Percentiles rank a stretch among this genome's conserved stretches.
Conservation (phyloP, 1,284 basidiomycete genomes). For the Cryptococcus maquisensis region DNA sequence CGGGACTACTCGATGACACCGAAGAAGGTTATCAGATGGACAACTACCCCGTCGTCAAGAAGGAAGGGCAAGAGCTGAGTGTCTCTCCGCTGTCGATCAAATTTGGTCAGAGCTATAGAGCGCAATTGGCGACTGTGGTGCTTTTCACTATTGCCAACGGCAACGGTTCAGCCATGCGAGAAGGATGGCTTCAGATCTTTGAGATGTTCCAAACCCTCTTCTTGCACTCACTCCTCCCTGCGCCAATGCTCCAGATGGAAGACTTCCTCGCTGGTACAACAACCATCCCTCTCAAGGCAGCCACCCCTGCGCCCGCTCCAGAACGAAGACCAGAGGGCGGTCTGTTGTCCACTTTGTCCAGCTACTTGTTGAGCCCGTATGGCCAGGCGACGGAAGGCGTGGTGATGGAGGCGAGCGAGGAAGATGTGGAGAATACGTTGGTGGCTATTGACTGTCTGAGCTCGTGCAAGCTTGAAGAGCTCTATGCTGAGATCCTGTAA, state of each 20-base stretch:
- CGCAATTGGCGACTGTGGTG: constrained; percentile 93
- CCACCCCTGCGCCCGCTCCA: constrained; percentile 60
- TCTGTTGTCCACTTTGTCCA: constrained; percentile 87
- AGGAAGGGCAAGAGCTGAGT: constrained; percentile 84
- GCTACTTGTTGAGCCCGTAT: constrained; percentile 95
- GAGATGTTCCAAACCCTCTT: constrained; percentile 98
- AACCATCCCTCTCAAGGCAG: constrained; percentile 78
- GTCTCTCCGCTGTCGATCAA: constrained; percentile 87
- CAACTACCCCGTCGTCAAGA: constrained; percentile 83
- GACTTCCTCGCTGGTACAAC: constrained; percentile 88
- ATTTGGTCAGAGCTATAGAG: constrained; percentile 93
- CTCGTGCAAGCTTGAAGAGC: constrained; percentile 87
- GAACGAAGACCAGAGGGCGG: constrained; percentile 75
- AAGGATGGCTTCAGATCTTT: constrained; percentile 94
- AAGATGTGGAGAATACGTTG: constrained; percentile 89
- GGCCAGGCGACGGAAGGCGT: constrained; percentile 63
- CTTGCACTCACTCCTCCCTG: constrained; percentile 83
- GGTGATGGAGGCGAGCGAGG: constrained; percentile 69
- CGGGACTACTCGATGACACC: constrained; percentile 70
- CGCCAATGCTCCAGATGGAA: constrained; percentile 88
- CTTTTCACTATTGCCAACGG: constrained; percentile 97
- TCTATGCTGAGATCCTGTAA: constrained; percentile 87
- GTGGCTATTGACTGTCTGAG: constrained; percentile 93
- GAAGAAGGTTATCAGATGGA: constrained; percentile 64
- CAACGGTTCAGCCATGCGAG: constrained; percentile 87